Base-by-base conservation (phyloP, 768 basidiomycete genomes). In the Rhodotorula toruloides region DNA sequence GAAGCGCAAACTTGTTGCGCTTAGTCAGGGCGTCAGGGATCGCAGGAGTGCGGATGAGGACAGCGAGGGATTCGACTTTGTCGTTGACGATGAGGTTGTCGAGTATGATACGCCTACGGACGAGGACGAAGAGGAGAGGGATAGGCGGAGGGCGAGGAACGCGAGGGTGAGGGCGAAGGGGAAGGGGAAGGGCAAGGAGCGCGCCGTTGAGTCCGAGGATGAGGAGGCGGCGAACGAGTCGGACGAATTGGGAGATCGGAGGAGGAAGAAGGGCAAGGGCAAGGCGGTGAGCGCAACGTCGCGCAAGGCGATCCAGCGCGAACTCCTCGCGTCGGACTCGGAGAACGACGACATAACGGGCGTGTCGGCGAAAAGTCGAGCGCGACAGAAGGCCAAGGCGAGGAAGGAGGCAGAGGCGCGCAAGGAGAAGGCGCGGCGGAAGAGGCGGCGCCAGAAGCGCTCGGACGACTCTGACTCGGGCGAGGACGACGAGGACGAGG, bases 71-170 rank as follows among this genome's bases (percentile, higher is more conserved):
- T 44, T 22, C 10, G 37, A 27, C 27, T 67, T 61, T 27, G n/a
- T 67, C 16, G 66, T 67, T 14, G 66, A 68, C 40, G 61, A 59
- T 6, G 65, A 39, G 10, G 44, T 31, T 47, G 7, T 63, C 13
- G 22, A 31, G 7, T n/a, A 36, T 3, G 53, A 52, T 17, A 54
- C 58, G 32, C 37, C 58, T 39, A 29, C 25, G 43, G 29, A 47
- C 34, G 44, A 58, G 34, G 52, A 36, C 36, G 43, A 58, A 17
- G 40, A 9, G 11, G 4, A 4, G 16, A 25, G 37, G 29, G 5
- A 25, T 39, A 16, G 17, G 37, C n/a, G 29, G 39, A 43, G 42
- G 22, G 42, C 17, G 42, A 43, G 42, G 16, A 17, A n/a, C n/a
- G n/a, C 25, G 54, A 4, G 27, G 54, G 54, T 31, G 27, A 5